These are phyloP conservation scores for Candida ovalis DNA, from an alignment of 805 yeast species.

Conservation along the genomic window DNA sequence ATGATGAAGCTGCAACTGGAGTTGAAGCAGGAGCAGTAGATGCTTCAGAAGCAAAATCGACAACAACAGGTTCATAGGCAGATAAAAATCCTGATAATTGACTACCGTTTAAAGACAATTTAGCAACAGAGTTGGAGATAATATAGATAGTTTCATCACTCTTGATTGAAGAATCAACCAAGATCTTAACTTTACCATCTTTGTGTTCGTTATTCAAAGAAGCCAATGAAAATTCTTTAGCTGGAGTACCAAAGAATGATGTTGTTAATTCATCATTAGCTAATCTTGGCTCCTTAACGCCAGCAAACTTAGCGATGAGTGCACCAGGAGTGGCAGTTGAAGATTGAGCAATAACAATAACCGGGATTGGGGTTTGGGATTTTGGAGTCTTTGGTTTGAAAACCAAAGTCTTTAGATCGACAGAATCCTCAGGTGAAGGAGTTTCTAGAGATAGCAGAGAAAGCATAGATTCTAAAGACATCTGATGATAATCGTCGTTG, in stretches of 20 bases:
- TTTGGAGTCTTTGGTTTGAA: constrained; percentile 92
- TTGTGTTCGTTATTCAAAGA: constrained; percentile 44
- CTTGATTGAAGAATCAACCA: constrained; percentile 50
- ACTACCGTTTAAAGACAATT: constrained; percentile 46
- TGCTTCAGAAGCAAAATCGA: constrained; percentile 50
- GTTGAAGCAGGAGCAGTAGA: constrained; percentile 40
- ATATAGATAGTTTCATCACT: constrained; percentile 35
- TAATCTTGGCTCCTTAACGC: constrained; percentile 79
- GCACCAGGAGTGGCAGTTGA: constrained; percentile 67
- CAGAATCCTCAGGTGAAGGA: constrained; percentile 47
- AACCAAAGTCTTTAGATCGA: constrained; percentile 68
- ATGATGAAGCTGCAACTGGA: constrained; percentile 24
- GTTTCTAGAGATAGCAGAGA: constrained; percentile 62
- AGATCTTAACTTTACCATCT: constrained; percentile 51
- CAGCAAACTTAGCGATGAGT: constrained; percentile 60
- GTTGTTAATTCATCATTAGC: constrained; percentile 78
- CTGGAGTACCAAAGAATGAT: constrained; percentile 52
- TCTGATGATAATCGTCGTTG: constrained; percentile 22
- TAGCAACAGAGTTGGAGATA: constrained; percentile 49
- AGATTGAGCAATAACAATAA: constrained; percentile 72
- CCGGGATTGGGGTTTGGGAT: constrained; percentile 72
- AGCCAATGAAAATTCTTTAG: constrained; percentile 63
- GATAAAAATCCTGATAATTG: constrained; percentile 46
- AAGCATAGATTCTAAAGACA: constrained; percentile 68
- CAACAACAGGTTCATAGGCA: constrained; percentile 47